Conservation (phyloP, 2,329 filamentous ascomycete genomes). For the Cercospora sesami region DNA sequence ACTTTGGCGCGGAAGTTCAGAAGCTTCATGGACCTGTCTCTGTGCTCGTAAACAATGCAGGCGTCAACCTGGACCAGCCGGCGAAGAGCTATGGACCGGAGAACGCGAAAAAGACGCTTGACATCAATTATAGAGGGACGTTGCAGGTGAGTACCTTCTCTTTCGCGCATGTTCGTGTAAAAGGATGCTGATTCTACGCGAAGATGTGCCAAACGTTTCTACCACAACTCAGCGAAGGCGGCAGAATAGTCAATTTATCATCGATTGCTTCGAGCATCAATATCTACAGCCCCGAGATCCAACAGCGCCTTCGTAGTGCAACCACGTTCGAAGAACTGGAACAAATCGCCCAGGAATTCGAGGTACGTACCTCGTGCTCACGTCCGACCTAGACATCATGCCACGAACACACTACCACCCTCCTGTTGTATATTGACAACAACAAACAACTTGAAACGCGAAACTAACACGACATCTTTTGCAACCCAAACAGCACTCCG, state of each 20-base stretch:
- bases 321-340: slow-evolving; percentile 33
- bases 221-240: slow-evolving; percentile 32
- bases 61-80: slow-evolving; percentile 35
- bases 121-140: slow-evolving; percentile 41
- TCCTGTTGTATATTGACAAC: background rate
- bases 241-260: slow-evolving; percentile 42
- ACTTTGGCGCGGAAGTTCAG: slow-evolving; percentile 33
- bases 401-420: background rate
- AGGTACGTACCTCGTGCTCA: slow-evolving; percentile 20
- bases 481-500: slow-evolving; percentile 19
- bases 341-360: slow-evolving; percentile 36
- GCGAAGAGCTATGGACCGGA: slow-evolving; percentile 29
- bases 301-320: slow-evolving; percentile 31
- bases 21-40: slow-evolving; percentile 30
- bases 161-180: background rate
- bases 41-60: slow-evolving; percentile 43
- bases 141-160: slow-evolving; percentile 32
- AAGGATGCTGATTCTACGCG: background rate
- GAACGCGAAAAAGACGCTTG: slow-evolving; percentile 37
- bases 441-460: background rate
- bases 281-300: slow-evolving; percentile 33
- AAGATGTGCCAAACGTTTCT: slow-evolving; percentile 40
- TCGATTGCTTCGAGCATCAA: slow-evolving; percentile 37
- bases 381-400: background rate
- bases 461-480: slow-evolving; percentile 6